These are phyloP conservation scores for Geotrichum citri-aurantii DNA, from an alignment of 1,139 yeast genomes.

Conservation along the genomic window DNA sequence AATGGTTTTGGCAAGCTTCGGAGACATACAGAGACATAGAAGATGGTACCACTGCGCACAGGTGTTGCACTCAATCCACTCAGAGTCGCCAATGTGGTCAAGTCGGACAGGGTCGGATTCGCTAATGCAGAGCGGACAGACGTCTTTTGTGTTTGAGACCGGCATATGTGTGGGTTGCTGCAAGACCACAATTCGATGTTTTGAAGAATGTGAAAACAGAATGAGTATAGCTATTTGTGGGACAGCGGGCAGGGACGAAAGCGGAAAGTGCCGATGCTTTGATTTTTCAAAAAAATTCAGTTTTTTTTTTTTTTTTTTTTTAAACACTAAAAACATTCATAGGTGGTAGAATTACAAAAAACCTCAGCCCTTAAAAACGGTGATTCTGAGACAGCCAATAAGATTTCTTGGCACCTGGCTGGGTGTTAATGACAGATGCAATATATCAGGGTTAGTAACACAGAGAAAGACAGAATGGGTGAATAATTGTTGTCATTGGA, in stretches of 20 bases:
- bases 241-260: neutral
- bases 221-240: neutral
- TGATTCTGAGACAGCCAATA: neutral
- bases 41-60: conserved; percentile 62
- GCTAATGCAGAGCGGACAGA: conserved; percentile 9
- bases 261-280: neutral
- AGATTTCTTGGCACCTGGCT: neutral
- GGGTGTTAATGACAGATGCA: neutral
- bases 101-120: neutral
- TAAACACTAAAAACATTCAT: too few species aligned
- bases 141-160: conserved; percentile 1
- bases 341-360: neutral
- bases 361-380: neutral
- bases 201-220: neutral
- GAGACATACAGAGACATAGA: conserved; percentile 43
- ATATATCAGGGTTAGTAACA: neutral
- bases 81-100: conserved; percentile 6
- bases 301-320: neutral
- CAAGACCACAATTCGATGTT: neutral
- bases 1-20: conserved; percentile 40
- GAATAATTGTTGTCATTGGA: neutral
- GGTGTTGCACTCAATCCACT: conserved; percentile 59
- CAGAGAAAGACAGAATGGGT: neutral
- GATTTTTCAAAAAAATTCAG: too few species aligned
- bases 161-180: neutral